These are phyloP conservation scores for Phanerochaete sordida DNA, from an alignment of 768 basidiomycete species.

Conservation along the genomic window DNA sequence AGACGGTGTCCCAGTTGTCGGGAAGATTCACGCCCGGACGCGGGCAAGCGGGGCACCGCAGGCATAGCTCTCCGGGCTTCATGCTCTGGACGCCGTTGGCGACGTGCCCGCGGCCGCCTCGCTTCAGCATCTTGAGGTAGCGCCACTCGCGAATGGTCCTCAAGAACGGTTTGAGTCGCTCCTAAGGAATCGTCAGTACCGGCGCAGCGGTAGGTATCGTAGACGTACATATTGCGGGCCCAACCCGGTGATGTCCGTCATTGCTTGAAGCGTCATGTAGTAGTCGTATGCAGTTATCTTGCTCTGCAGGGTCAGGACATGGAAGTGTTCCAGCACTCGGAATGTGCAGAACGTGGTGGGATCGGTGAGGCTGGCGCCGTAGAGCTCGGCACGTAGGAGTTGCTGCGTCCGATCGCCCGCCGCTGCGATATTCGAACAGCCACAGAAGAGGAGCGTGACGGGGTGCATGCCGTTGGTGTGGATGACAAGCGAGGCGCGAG, in stretches of 20 bases:
- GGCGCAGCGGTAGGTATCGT: not conserved
- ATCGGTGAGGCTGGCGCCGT: not conserved
- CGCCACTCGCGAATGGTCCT: conserved; percentile 5
- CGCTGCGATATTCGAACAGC: too few relatives aligned
- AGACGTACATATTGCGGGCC: not conserved
- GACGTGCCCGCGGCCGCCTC: conserved; percentile 19
- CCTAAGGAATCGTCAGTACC: not conserved
- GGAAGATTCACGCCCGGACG: conserved; percentile 19
- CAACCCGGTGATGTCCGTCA: not conserved
- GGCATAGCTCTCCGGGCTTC: conserved; percentile 10
- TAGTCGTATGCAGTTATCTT: not conserved
- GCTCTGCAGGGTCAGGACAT: not conserved
- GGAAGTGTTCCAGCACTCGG: not conserved
- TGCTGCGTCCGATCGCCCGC: not conserved
- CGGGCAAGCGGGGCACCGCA: conserved; percentile 25
- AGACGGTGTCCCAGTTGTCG: conserved; percentile 12
- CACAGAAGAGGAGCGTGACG: too few relatives aligned
- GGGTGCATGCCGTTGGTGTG: too few relatives aligned
- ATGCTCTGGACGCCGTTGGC: conserved; percentile 14
- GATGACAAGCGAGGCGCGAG: too few relatives aligned
- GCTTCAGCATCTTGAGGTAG: conserved; percentile 18
- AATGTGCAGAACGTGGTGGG: conserved; percentile 3
- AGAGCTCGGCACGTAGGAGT: not conserved
- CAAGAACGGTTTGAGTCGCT: not conserved
- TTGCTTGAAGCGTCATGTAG: not conserved